Evolutionary conservation across 176 grass and related monocot species (phyloP), one percentile per base, ranked within the genome.

Genomic region (Triticum dicoccoides): DNA sequence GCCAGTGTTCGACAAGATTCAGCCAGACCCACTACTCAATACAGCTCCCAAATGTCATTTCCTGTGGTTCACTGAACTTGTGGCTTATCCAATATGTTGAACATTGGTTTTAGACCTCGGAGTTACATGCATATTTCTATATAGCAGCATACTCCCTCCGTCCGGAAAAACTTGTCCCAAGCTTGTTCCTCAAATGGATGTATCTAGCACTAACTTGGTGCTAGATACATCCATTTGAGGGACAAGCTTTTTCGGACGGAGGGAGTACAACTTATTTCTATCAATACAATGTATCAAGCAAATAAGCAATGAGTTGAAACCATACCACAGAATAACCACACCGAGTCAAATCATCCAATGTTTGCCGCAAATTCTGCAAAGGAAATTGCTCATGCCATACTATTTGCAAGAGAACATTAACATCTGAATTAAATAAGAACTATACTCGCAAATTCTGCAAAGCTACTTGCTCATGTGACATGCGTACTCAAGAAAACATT

Each of bases 321-420:
- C 86, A 89, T 89, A 98, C 96, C 82, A 98, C 90, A 80, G 96
- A 98, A 89, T 92, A 98, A 89, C 96, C 93, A 72, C 85, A 89
- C 30, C 93, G 91, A 86, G 96, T 98, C 88, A 98, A 95, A 79
- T 98, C 96, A 92, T 98, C 93, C 88, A 98, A 89, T 82, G 96
- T 98, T 81, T 98, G 96, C 64, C 93, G 88, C 80, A 98, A 81
- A 79, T 98, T 98, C 96, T 98, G 95, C 64, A 89, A 88, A n/a
- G 11, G 15, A 89, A 80, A 23, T 73, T 85, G 61, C 7, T 47
- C 66, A 62, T 79, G 14, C 61, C 21, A 82, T 78, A 84, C 13
- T 59, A 81, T 79, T 35, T 44, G 72, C 27, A 69, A 62, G 15
- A 82, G 11, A 82, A 78, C 63, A 79, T 64, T 15, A 78, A 38